A percentile compares a stretch with the other conserved stretches of the same genome.
phyloP scores from a whole-genome alignment of 2,329 filamentous ascomycete genomes.

The Colletotrichum siamense region DNA sequence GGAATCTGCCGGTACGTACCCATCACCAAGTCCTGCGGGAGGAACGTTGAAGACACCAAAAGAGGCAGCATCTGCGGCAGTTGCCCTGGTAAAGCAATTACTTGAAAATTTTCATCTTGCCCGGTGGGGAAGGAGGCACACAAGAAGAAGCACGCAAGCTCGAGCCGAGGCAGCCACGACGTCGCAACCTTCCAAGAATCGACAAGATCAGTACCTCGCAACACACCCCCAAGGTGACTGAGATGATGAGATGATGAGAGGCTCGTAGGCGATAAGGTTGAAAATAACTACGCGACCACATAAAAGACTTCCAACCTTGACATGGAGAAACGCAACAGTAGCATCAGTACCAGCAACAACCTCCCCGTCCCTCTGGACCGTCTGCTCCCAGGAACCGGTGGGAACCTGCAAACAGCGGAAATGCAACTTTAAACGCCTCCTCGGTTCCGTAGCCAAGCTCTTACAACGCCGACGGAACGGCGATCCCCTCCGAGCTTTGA shows the following conservation, averaged over 20 bases:
- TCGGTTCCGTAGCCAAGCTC: slow-evolving; percentile 2
- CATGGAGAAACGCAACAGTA: background rate
- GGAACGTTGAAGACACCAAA: slow-evolving; percentile 3
- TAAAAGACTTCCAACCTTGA: rapidly evolving
- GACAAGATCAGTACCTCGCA: background rate
- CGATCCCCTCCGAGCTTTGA: slow-evolving; percentile 11
- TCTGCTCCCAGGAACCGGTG: background rate
- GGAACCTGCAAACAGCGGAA: background rate
- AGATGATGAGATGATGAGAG: too few relatives aligned
- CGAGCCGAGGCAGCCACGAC: background rate
- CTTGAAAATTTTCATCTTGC: background rate
- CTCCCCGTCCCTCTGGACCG: background rate
- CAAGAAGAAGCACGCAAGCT: background rate
- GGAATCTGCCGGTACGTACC: slow-evolving; percentile 1
- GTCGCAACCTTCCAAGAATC: background rate
- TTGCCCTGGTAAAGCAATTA: slow-evolving; percentile 1
- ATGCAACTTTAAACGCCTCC: slow-evolving; percentile 6
- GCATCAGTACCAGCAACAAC: background rate
- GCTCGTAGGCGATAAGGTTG: background rate
- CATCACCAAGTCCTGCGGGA: slow-evolving; percentile 2
- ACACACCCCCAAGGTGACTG: background rate
- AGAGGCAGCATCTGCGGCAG: slow-evolving; percentile 1
- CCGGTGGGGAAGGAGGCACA: background rate
- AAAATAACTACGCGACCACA: background rate
- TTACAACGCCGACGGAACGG: slow-evolving; percentile 7